Base-by-base conservation (phyloP, 2,329 filamentous ascomycete genomes). In the Hymenoscyphus fraxineus region DNA sequence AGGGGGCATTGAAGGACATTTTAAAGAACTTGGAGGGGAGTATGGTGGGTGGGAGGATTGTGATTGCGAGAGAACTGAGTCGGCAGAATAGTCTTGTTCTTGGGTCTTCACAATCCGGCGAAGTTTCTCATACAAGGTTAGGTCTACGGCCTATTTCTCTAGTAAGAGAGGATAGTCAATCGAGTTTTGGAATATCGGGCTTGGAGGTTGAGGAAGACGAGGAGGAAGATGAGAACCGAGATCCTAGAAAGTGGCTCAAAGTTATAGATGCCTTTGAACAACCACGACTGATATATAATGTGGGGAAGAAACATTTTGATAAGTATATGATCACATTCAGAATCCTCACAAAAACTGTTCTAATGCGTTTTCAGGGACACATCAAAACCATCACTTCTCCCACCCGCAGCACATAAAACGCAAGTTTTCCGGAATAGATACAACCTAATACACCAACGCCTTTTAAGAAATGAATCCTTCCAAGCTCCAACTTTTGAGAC, bases 381-480 rank as follows among this genome's bases (percentile, higher is more conserved):
- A 3, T 81, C 83, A 13, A 87, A 87, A 68, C 85, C 90, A 15
- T 89, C 89, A 1, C 75, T 94, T 51, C 81, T 99, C 67, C 92
- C 96, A 0, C 81, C 85, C 9, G 87, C 92, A 16, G 85, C 88
- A 6, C 90, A 93, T 73, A 97, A 96, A 77, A 97, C 92, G 1
- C 82, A 87, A 2, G 81, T 95, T 56, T 97, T 97, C 78, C 87
- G 93, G 69, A 93, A 97, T 75, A 86, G 93, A 67, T 98, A 96
- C 76, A 90, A 97, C 72, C 85, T 98, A 62, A 89, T 98, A 60
- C 91, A 97, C 75, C 94, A 98, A 76, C 88, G 95, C 19, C 85
- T 98, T 19, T 84, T 98, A 51, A 89, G 95, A 59, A 97, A 97
- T 74, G 93, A 97, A 77, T 88, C 91, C 22, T 99, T 99, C 72